phyloP scores from a whole-genome alignment of 2,329 filamentous ascomycete species.

The Fusarium pseudograminearum region DNA sequence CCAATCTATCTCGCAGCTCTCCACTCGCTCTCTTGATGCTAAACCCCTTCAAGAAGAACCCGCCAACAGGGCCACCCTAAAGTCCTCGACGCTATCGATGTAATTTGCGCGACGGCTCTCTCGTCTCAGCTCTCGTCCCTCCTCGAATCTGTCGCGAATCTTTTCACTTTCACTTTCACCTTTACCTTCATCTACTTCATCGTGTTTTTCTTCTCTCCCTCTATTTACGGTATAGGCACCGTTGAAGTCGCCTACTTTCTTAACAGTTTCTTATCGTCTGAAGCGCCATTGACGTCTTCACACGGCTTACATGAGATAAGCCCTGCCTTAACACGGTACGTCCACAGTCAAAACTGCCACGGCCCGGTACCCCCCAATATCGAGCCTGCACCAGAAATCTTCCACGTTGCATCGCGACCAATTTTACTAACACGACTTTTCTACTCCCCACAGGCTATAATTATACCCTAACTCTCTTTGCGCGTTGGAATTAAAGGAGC shows the following conservation, averaged over 20 bases:
- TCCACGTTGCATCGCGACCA: constrained; percentile 15
- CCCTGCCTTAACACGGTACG: constrained; percentile 47
- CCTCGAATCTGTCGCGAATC: constrained; percentile 44
- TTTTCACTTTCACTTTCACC: constrained; percentile 44
- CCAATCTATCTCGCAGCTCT: constrained; percentile 46
- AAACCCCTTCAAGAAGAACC: constrained; percentile 34
- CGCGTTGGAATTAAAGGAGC: constrained; percentile 23
- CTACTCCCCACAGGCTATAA: constrained; percentile 16
- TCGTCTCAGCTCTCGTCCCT: constrained; percentile 43
- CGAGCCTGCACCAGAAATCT: constrained; percentile 28
- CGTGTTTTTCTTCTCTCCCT: constrained; percentile 36
- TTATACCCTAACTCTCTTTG: constrained; percentile 23
- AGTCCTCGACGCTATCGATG: constrained; percentile 48
- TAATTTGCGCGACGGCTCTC: constrained; percentile 50
- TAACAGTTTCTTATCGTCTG: constrained; percentile 15
- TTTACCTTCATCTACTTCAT: constrained; percentile 40
- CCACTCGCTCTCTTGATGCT: constrained; percentile 35
- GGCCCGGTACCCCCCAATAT: constrained; percentile 31
- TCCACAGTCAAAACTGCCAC: constrained; percentile 27
- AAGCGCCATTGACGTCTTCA: constrained; percentile 33
- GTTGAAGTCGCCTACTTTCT: constrained; percentile 24
- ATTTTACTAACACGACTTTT: constrained; percentile 39
- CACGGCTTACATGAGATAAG: constrained; percentile 40
- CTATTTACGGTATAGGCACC: constrained; percentile 35
- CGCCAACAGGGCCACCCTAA: constrained; percentile 46